A percentile compares a stretch with the other conserved stretches of the same genome.
These are phyloP conservation scores for Tritrichomonas musculus DNA, from an alignment of 208 protist species.

Conservation along the genomic window DNA sequence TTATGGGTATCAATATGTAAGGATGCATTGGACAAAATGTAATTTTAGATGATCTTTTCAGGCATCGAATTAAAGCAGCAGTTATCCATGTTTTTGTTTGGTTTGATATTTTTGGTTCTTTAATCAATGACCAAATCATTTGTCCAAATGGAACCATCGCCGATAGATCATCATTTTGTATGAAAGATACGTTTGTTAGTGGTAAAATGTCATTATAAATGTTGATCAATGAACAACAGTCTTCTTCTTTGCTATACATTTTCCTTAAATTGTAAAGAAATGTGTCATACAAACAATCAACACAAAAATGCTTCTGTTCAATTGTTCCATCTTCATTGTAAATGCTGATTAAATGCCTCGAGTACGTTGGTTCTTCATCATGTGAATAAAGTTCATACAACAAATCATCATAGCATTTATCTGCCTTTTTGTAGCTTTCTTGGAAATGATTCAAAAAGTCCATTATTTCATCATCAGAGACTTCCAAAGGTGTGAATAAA, in stretches of 20 bases:
- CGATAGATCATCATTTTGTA: background rate
- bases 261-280: too few species aligned
- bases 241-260: background rate
- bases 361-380: background rate
- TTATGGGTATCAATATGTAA: background rate
- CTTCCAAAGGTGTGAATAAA: too few species aligned
- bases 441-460: too few species aligned
- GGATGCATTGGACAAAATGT: background rate
- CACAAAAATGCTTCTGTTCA: background rate
- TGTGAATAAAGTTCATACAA: background rate
- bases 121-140: background rate
- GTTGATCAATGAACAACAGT: background rate
- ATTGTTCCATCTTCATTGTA: background rate
- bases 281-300: background rate
- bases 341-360: background rate
- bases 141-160: background rate
- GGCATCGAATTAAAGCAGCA: too few species aligned
- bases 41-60: background rate
- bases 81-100: background rate
- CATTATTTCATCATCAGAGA: too few species aligned
- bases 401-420: background rate
- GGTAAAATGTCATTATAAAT: background rate
- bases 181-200: background rate
- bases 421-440: background rate
- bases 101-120: background rate